Conservation (phyloP, 108 stramenopile species). For the Nitzschia sp. region DNA sequence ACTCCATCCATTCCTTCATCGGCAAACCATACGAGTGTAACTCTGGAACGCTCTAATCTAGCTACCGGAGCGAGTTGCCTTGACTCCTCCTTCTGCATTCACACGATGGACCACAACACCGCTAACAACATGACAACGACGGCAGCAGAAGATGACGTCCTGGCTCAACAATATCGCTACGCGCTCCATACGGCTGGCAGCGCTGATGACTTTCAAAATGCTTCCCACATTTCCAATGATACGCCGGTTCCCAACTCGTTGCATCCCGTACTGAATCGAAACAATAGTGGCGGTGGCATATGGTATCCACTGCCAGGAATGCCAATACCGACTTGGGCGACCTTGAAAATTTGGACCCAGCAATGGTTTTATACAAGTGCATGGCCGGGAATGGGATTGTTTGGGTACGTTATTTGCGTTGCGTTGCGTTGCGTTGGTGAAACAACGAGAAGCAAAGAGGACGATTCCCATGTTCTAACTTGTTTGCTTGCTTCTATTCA, state of each 20-base stretch:
- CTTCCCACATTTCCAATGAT: background rate
- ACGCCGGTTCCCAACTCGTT: background rate
- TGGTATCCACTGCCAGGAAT: background rate
- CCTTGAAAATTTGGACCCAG: background rate
- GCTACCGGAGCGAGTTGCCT: too few relatives aligned
- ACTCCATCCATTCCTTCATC: too few relatives aligned
- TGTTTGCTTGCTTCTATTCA: background rate
- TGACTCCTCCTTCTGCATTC: too few relatives aligned
- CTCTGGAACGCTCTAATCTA: too few relatives aligned
- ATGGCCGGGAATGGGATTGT: conserved; percentile 82
- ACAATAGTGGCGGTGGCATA: background rate
- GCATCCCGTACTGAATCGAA: background rate
- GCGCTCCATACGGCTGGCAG: background rate
- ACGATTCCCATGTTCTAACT: background rate
- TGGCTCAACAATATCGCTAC: background rate
- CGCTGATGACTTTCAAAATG: too few relatives aligned
- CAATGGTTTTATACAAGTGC: conserved; percentile 20
- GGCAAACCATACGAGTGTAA: too few relatives aligned
- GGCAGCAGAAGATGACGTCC: too few relatives aligned
- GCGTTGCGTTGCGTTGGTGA: background rate
- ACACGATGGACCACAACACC: too few relatives aligned
- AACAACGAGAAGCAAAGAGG: background rate
- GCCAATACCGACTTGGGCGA: background rate
- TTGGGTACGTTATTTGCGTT: conserved; percentile 40
- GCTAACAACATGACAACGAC: too few relatives aligned